Conservation (phyloP, 495 filamentous ascomycete genomes). For the Hypomontagnella submonticulosa region DNA sequence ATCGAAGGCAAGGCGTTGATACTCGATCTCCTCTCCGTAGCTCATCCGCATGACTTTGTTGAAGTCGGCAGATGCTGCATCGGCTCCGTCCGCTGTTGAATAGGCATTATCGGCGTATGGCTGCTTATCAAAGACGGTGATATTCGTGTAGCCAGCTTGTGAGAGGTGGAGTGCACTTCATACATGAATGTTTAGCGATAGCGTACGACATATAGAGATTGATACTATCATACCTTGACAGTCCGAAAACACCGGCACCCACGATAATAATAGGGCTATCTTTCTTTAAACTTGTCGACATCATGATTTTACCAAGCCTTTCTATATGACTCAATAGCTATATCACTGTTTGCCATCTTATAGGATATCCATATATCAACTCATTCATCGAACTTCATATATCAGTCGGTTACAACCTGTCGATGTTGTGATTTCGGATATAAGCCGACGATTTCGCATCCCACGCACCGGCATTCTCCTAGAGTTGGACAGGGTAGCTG, state of each 20-base stretch:
- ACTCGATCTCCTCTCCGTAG: slow-evolving; percentile 51
- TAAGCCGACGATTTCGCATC: no score
- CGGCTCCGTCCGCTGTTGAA: slow-evolving; percentile 25
- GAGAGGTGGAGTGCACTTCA: slow-evolving; percentile 50
- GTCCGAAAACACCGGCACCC: slow-evolving; percentile 56
- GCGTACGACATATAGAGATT: neutral
- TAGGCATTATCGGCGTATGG: slow-evolving; percentile 51
- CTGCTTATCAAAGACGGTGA: slow-evolving; percentile 55
- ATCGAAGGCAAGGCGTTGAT: slow-evolving; percentile 54
- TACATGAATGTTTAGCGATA: neutral
- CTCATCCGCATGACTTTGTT: slow-evolving; percentile 56
- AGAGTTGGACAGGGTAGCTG: no score
- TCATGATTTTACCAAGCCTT: slow-evolving; percentile 2
- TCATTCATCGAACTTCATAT: neutral
- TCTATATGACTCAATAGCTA: neutral
- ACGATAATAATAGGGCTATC: slow-evolving; percentile 52
- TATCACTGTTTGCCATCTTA: neutral
- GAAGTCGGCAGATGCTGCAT: slow-evolving; percentile 44
- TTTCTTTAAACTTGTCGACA: slow-evolving; percentile 20
- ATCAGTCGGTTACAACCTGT: no score
- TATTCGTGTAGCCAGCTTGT: slow-evolving; percentile 49
- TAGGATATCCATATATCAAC: neutral
- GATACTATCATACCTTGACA: slow-evolving; percentile 36
- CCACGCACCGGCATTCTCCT: no score
- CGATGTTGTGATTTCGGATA: no score